Evolutionary conservation across 2,329 filamentous ascomycete genomes (phyloP), one percentile per base, ranked within the genome.

Genomic region (Cercospora zeina): DNA sequence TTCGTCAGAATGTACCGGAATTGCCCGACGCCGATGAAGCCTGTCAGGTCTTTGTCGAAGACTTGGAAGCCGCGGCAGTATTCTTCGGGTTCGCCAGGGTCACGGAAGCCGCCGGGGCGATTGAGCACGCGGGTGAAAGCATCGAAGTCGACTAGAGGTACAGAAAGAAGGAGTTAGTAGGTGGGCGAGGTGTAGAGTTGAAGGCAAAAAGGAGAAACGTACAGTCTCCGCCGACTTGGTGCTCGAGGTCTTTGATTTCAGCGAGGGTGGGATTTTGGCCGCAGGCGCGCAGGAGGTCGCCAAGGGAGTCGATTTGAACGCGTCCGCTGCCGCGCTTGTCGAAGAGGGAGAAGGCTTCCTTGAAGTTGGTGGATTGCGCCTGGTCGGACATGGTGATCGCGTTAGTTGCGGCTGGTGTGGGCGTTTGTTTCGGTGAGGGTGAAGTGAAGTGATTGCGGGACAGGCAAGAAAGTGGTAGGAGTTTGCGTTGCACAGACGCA

Each of bases 61-160:
- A 99, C 95, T 79, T 99, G 95, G 83, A 99, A 99, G 60, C 95
- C 95, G 66, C 93, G 90, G 79, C 93, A 96, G 81, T 99, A 99
- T 78, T 97, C 93, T 75, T 97, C 93, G 42, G 95, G 93, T 80
- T 97, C 93, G 76, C 95, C 95, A 1, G 95, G 93, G 73, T 97
- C 95, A 77, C 95, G 92, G 89, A 99, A 99, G 72, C 95, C 95
- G 76, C 93, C 93, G 36, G 95, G 95, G 68, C 95, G 90, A 85
- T 97, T 97, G 68, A 99, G 90, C 72, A 97, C 88, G 79, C 95
- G 95, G 78, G 90, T 87, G 83, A 99, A 99, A 69, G 92, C 90
- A 77, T 97, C 93, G 77, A 97, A 99, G 79, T 97, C 95, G 80
- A 99, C 95, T 97, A 54, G 14, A 2, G 13, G 2, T 11, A 5